Evolutionary conservation across 2,329 filamentous ascomycete species (phyloP).

Genomic region (Neoarthrinium moseri): DNA sequence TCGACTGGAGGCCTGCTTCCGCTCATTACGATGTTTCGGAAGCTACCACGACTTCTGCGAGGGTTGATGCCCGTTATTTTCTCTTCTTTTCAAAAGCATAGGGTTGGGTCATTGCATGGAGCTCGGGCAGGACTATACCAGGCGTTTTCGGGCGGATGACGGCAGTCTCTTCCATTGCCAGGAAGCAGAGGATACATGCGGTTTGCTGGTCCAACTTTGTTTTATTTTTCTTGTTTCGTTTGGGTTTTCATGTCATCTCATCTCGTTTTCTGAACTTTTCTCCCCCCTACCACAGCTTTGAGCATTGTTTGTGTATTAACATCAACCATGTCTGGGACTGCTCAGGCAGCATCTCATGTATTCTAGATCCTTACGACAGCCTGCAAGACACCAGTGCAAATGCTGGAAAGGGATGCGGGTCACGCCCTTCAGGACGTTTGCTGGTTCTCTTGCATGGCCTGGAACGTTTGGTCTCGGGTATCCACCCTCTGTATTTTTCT

Average conservation of each 20-base stretch:
- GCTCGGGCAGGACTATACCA: slow-evolving; percentile 27
- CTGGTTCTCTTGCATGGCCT: background rate
- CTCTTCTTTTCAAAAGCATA: slow-evolving; percentile 5
- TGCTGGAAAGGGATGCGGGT: slow-evolving; percentile 15
- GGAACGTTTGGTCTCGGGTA: slow-evolving; percentile 7
- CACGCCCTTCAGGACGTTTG: slow-evolving; percentile 12
- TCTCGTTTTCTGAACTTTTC: slow-evolving; percentile 9
- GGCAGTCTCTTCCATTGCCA: background rate
- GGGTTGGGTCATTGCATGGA: slow-evolving; percentile 13
- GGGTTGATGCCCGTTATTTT: background rate
- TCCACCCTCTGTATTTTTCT: background rate
- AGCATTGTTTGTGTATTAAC: slow-evolving; percentile 3
- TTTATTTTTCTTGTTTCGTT: slow-evolving; percentile 15
- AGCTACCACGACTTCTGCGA: no score
- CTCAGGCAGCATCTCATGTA: slow-evolving; percentile 20
- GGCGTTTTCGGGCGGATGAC: slow-evolving; percentile 24
- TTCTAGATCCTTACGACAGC: slow-evolving; percentile 11
- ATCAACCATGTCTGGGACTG: slow-evolving; percentile 10
- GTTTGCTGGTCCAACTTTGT: slow-evolving; percentile 15
- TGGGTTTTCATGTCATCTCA: slow-evolving; percentile 4
- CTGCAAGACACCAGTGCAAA: slow-evolving; percentile 12
- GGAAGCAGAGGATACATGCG: slow-evolving; percentile 18
- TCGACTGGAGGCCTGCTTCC: background rate
- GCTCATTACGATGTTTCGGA: background rate
- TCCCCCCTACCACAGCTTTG: background rate